Conservation (phyloP, 108 stramenopile species). For the Skeletonema tropicum region DNA sequence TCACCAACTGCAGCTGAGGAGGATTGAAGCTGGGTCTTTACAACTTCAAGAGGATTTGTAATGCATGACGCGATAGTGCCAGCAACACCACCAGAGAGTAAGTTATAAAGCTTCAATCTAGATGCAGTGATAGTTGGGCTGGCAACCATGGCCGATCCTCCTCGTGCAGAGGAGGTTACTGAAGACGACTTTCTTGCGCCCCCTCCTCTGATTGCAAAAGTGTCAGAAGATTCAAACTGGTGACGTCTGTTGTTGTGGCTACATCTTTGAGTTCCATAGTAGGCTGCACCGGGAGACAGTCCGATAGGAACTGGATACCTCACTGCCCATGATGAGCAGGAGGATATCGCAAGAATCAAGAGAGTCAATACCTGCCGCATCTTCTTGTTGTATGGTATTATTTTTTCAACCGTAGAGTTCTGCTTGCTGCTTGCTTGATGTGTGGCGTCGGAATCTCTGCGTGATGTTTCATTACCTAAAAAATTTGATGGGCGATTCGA, state of each 20-base stretch:
- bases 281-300: background rate
- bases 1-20: conserved; percentile 61
- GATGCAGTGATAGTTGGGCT: conserved; percentile 64
- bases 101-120: conserved; percentile 70
- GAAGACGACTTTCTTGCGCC: background rate
- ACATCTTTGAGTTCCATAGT: background rate
- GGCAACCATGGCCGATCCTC: conserved; percentile 40
- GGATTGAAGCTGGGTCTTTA: conserved; percentile 94
- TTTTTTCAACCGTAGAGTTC: too few species aligned
- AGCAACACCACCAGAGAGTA: conserved; percentile 80
- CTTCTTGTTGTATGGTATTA: background rate
- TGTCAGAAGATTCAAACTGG: background rate
- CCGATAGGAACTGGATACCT: conserved; percentile 5
- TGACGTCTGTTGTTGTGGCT: background rate
- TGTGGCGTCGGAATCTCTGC: too few species aligned
- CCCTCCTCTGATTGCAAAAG: background rate
- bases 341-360: background rate
- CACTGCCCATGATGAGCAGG: background rate
- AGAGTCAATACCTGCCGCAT: background rate
- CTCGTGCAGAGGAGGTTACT: background rate
- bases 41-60: conserved; percentile 87
- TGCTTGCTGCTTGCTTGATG: too few species aligned
- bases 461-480: too few species aligned
- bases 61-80: conserved; percentile 81
- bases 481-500: too few species aligned